Conservation (phyloP, 2,329 filamentous ascomycete genomes). For the Chrysosporium queenslandicum region DNA sequence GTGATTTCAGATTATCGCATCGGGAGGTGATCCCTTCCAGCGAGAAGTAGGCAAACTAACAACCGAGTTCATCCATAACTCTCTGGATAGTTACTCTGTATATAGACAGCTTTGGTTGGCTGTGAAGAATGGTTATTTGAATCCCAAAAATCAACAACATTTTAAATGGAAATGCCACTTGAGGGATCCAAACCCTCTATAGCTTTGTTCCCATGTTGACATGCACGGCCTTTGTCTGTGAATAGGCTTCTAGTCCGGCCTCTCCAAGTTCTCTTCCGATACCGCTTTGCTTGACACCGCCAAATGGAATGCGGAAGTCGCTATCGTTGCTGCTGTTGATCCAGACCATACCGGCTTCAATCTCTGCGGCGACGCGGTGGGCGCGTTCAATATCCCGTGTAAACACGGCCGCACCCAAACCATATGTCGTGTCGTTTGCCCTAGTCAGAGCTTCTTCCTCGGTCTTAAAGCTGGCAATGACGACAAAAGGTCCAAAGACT, state of each 20-base stretch:
- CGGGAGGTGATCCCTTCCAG: too few species aligned
- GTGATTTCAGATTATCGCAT: too few species aligned
- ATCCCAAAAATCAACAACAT: too few species aligned
- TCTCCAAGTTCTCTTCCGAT: constrained; percentile 54
- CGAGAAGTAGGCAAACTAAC: too few species aligned
- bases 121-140: too few species aligned
- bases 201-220: constrained; percentile 37
- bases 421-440: constrained; percentile 51
- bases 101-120: too few species aligned
- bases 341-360: constrained; percentile 62
- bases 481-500: constrained; percentile 54
- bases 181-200: too few species aligned
- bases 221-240: constrained; percentile 47
- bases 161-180: too few species aligned
- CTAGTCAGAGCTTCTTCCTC: constrained; percentile 50
- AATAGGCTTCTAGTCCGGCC: constrained; percentile 52
- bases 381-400: constrained; percentile 56
- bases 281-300: constrained; percentile 53
- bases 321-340: constrained; percentile 51
- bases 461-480: constrained; percentile 48
- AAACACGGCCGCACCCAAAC: constrained; percentile 48
- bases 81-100: too few species aligned
- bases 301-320: constrained; percentile 47
- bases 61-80: too few species aligned
- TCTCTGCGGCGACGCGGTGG: constrained; percentile 43